Conservation (phyloP, 2,329 filamentous ascomycete species). For the Alternaria sp. region DNA sequence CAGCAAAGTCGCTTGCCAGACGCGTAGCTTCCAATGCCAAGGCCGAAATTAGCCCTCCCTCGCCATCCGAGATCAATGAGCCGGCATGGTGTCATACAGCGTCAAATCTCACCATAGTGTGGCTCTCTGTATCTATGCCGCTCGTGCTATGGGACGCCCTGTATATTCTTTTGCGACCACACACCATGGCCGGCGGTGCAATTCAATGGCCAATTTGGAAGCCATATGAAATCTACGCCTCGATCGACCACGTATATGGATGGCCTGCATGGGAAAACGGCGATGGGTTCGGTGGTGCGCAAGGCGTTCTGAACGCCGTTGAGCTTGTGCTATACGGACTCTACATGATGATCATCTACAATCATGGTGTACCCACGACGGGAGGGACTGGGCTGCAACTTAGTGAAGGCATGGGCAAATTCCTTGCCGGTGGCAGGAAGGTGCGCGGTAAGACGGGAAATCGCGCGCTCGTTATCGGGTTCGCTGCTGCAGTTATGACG, state of each 20-base stretch:
- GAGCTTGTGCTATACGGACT: constrained; percentile 72
- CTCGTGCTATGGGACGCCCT: constrained; percentile 82
- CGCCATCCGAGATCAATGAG: constrained; percentile 34
- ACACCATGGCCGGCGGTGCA: constrained; percentile 79
- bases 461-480: constrained; percentile 66
- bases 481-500: constrained; percentile 68
- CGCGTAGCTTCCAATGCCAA: constrained; percentile 38
- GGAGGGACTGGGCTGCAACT: constrained; percentile 53
- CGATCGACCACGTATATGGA: constrained; percentile 83
- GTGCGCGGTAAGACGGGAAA: constrained; percentile 63
- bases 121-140: constrained; percentile 78
- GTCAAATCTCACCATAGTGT: constrained; percentile 68
- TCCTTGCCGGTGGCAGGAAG: constrained; percentile 60
- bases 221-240: constrained; percentile 82
- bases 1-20: constrained; percentile 30
- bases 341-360: constrained; percentile 66
- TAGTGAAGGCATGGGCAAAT: constrained; percentile 53
- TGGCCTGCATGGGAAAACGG: constrained; percentile 70
- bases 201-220: constrained; percentile 76
- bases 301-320: constrained; percentile 72
- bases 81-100: constrained; percentile 66
- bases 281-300: constrained; percentile 80
- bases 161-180: constrained; percentile 81
- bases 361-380: constrained; percentile 47
- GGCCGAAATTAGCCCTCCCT: constrained; percentile 25